These are phyloP conservation scores for Glarea lozoyensis DNA, from an alignment of 495 filamentous ascomycete species.

Conservation along the genomic window DNA sequence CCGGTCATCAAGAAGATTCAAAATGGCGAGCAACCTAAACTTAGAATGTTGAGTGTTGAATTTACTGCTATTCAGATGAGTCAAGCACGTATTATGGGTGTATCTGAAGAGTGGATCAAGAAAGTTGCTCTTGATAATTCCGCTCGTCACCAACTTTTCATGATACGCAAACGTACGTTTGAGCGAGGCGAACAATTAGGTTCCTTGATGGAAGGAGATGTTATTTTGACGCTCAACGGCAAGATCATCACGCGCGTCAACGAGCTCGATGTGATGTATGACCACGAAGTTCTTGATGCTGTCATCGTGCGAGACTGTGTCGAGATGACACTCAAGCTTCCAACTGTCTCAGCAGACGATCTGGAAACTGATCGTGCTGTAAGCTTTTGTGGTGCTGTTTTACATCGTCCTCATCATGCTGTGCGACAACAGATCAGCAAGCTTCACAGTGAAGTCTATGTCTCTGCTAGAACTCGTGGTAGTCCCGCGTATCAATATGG, in stretches of 20 bases:
- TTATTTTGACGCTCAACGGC: constrained; percentile 84
- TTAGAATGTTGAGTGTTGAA: constrained; percentile 88
- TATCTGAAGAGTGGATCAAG: constrained; percentile 90
- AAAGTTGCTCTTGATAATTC: constrained; percentile 80
- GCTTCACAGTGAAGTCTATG: constrained; percentile 95
- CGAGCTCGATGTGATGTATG: constrained; percentile 95
- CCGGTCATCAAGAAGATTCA: constrained; percentile 81
- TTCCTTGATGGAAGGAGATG: constrained; percentile 77
- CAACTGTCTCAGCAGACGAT: constrained; percentile 82
- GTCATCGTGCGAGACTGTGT: constrained; percentile 78
- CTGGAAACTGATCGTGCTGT: constrained; percentile 87
- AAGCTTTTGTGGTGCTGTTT: constrained; percentile 88
- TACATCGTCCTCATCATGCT: constrained; percentile 91
- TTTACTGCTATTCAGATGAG: constrained; percentile 94
- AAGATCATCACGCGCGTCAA: constrained; percentile 88
- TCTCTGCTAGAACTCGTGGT: constrained; percentile 75
- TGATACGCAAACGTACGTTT: constrained; percentile 78
- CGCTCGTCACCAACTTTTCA: constrained; percentile 91
- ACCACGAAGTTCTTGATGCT: constrained; percentile 73
- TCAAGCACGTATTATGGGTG: constrained; percentile 96
- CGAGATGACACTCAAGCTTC: constrained; percentile 68
- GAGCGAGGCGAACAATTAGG: constrained; percentile 58
- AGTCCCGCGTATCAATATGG: constrained; percentile 89
- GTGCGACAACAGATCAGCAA: constrained; percentile 95
- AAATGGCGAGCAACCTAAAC: constrained; percentile 62